Evolutionary conservation across 1,284 basidiomycete genomes (phyloP), one percentile per base, ranked within the genome.

Genomic region (Wallemia hederae): DNA sequence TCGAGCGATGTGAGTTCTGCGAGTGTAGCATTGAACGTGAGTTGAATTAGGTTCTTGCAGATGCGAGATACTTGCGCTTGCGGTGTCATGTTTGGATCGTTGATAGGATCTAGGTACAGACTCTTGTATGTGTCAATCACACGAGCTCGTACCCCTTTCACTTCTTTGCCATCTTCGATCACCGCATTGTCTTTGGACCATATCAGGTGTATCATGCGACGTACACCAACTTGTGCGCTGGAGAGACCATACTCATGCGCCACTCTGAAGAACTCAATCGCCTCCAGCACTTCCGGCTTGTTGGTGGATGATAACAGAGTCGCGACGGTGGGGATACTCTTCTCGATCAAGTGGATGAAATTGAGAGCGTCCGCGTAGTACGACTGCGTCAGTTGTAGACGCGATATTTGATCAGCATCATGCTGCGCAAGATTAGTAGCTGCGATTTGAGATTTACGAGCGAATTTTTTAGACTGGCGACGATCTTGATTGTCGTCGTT

Each of bases 1-100:
- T 98, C 94, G 61, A 98, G 73, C 65, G 88, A 92, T 0, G 90
- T 98, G 59, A 98, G 74, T 70, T 98, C 92, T 1, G 94, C 94
- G 17, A 98, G 75, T 0, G 90, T 92, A 0, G 91, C 85, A 27
- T 83, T 79, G 66, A 88, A 90, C 0, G 90, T 94, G 58, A 83
- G 75, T 68, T 91, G 85, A 60, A 98, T 88, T 80, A 98, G 87
- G 70, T 98, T 96, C 72, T 89, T 90, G n/a, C 91, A 79, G 59
- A 98, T 92, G n/a, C 89, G 76, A 65, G 81, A 90, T 62, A 94
- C 78, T 69, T 96, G 87, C 63, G 82, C 81, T 69, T 89, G 89
- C 0, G 83, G 77, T 24, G 80, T 77, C 65, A 86, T 72, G 64
- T 78, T 79, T 0, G 75, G 73, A 62, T 72, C 72, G 11, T 69